phyloP scores from a whole-genome alignment of 1,284 basidiomycete genomes.

The Apiotrichum sp. region DNA sequence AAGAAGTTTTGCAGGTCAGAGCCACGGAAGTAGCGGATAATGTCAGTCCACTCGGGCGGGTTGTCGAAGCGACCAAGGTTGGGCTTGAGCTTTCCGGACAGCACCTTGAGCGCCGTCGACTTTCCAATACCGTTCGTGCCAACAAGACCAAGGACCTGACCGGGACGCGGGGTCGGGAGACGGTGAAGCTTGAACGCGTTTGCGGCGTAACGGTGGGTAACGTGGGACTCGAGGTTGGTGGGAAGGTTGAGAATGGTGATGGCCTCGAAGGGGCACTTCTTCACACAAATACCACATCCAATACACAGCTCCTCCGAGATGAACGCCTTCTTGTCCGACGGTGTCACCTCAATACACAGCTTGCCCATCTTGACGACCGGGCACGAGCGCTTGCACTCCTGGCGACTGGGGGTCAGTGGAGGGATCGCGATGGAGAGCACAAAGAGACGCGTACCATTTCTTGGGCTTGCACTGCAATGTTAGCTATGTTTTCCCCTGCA shows the following conservation, averaged over 20 bases:
- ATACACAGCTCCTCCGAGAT: constrained; percentile 95
- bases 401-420: constrained; percentile 28
- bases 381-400: constrained; percentile 64
- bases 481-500: constrained; percentile 58
- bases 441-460: constrained; percentile 41
- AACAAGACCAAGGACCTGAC: constrained; percentile 90
- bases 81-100: constrained; percentile 92
- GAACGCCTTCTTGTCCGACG: constrained; percentile 91
- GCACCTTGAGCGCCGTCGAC: constrained; percentile 88
- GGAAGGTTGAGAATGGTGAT: constrained; percentile 96
- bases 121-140: constrained; percentile 99
- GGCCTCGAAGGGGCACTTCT: constrained; percentile 98
- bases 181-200: constrained; percentile 98
- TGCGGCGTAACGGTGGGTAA: constrained; percentile 93
- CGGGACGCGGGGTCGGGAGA: constrained; percentile 86
- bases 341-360: constrained; percentile 92
- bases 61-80: constrained; percentile 52
- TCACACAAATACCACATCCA: constrained; percentile 96
- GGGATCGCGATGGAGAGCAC: background rate
- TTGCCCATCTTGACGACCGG: constrained; percentile 98
- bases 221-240: constrained; percentile 86
- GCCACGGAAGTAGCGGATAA: constrained; percentile 92
- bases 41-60: constrained; percentile 96
- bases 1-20: constrained; percentile 98
- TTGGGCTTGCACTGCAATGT: constrained; percentile 73